Conservation (phyloP, 139 green algal species). For the Picocystis salinarum region DNA sequence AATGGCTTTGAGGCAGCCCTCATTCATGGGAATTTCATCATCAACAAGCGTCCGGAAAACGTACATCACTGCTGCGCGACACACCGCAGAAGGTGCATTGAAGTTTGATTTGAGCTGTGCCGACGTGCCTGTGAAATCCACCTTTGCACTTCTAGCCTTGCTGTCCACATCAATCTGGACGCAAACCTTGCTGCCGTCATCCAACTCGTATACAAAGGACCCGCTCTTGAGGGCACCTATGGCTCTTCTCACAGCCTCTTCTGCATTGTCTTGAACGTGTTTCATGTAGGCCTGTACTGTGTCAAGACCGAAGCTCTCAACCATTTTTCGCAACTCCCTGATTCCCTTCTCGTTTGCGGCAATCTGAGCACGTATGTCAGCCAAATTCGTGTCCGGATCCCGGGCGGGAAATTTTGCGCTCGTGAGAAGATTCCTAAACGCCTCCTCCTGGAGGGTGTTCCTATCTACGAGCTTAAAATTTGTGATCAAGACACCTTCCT, state of each 20-base stretch:
- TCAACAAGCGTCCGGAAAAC: slow-evolving; percentile 10
- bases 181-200: not conserved
- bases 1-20: slow-evolving; percentile 10
- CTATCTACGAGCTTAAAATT: slow-evolving; percentile 13
- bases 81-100: slow-evolving; percentile 7
- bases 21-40: slow-evolving; percentile 12
- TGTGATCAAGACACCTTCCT: slow-evolving; percentile 12
- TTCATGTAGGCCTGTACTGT: slow-evolving; percentile 10
- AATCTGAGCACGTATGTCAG: slow-evolving; percentile 8
- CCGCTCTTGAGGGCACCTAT: not conserved
- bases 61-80: slow-evolving; percentile 9
- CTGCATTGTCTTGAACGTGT: slow-evolving; percentile 9
- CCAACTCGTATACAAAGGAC: not conserved
- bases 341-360: slow-evolving; percentile 7
- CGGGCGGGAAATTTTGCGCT: not conserved
- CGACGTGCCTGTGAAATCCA: slow-evolving; percentile 8
- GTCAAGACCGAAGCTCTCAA: slow-evolving; percentile 1
- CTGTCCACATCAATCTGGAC: not conserved
- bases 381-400: slow-evolving; percentile 9
- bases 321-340: slow-evolving; percentile 8
- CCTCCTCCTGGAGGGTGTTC: slow-evolving; percentile 3
- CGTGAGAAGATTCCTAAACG: slow-evolving; percentile 6
- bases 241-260: not conserved
- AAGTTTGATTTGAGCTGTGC: slow-evolving; percentile 3
- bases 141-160: slow-evolving; percentile 1